phyloP scores from a whole-genome alignment of 305 asterid genomes.

The Fraxinus sp. region DNA sequence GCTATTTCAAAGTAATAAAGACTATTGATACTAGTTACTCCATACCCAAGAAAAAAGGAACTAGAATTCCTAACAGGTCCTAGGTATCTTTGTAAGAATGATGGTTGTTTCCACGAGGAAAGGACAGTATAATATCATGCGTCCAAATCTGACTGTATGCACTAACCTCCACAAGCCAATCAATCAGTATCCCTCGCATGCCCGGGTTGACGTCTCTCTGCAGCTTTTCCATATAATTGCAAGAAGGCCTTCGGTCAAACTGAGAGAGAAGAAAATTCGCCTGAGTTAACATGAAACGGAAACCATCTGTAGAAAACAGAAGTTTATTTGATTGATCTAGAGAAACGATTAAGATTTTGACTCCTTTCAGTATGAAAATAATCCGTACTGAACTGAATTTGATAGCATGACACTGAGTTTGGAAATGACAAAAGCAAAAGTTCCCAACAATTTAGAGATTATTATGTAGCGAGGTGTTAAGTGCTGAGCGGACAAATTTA shows the following conservation, averaged over 20 bases:
- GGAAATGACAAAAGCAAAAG: not conserved
- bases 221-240: conserved; percentile 78
- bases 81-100: not conserved
- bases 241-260: conserved; percentile 58
- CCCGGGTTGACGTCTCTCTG: conserved; percentile 78
- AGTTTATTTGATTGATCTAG: not conserved
- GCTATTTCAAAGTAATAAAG: not conserved
- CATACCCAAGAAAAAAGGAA: not conserved
- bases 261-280: conserved; percentile 29
- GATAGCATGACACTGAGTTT: not conserved
- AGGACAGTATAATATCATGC: not conserved
- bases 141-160: conserved; percentile 15
- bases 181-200: conserved; percentile 88
- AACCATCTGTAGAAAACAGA: not conserved
- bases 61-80: not conserved
- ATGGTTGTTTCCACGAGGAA: conserved; percentile 1
- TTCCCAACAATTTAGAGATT: not conserved
- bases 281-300: conserved; percentile 16
- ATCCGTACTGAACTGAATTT: conserved; percentile 1
- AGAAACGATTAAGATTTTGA: conserved; percentile 9
- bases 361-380: not conserved
- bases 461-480: not conserved
- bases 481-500: conserved; percentile 5
- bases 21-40: not conserved
- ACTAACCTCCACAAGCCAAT: conserved; percentile 99